These are phyloP conservation scores for Lecanosticta acicola DNA, from an alignment of 2,329 filamentous ascomycete genomes.

Conservation along the genomic window DNA sequence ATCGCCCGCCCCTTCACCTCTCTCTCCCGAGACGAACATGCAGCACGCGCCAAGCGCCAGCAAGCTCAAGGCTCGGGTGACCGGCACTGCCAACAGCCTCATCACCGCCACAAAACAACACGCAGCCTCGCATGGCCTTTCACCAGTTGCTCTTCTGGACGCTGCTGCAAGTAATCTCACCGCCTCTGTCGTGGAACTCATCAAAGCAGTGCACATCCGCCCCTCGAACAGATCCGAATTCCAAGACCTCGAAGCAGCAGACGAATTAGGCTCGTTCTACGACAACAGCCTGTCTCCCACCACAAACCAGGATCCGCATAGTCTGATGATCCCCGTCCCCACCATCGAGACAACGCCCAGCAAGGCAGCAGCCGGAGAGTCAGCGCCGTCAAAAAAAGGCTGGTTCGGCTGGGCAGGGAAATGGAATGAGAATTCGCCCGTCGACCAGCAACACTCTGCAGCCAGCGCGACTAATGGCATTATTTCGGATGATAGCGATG, in stretches of 20 bases:
- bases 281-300: conserved; percentile 15
- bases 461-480: neutral
- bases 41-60: conserved; percentile 36
- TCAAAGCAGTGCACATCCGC: conserved; percentile 77
- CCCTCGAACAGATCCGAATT: conserved; percentile 21
- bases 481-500: conserved; percentile 12
- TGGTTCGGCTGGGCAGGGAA: conserved; percentile 24
- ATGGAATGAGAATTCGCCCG: conserved; percentile 14
- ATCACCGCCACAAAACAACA: conserved; percentile 95
- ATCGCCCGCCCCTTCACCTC: conserved; percentile 27
- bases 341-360: conserved; percentile 1
- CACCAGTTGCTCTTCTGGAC: conserved; percentile 87
- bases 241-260: conserved; percentile 20
- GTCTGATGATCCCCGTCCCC: conserved; percentile 12
- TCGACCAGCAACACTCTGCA: conserved; percentile 6
- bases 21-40: conserved; percentile 16
- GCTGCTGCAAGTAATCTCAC: conserved; percentile 88
- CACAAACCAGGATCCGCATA: conserved; percentile 3
- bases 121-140: conserved; percentile 72
- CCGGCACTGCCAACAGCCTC: conserved; percentile 89
- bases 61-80: conserved; percentile 68
- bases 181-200: conserved; percentile 75
- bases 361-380: neutral
- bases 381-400: conserved; percentile 13
- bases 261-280: conserved; percentile 23